Evolutionary conservation across 495 filamentous ascomycete species (phyloP).

Genomic region (Schizothecium vesticola): DNA sequence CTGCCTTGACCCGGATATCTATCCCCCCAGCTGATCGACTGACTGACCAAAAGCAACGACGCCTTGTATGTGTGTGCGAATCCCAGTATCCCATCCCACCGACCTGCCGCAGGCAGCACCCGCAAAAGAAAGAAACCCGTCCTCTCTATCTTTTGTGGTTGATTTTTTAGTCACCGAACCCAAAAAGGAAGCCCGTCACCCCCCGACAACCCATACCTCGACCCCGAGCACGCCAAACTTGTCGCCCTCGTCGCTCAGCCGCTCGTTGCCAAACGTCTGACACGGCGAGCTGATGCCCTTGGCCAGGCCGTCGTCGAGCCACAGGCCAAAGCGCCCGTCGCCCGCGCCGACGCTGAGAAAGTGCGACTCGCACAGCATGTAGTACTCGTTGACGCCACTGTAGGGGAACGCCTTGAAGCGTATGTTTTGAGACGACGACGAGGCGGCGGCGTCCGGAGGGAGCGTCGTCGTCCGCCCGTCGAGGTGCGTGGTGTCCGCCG

Average conservation of each 20-base stretch:
- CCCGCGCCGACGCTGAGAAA: constrained; percentile 81
- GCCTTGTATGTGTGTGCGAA: background rate
- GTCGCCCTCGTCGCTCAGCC: constrained; percentile 85
- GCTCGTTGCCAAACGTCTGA: constrained; percentile 92
- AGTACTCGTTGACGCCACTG: constrained; percentile 91
- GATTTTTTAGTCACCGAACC: background rate
- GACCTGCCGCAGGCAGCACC: background rate
- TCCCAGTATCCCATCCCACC: background rate
- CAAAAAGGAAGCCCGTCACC: background rate
- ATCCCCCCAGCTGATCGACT: background rate
- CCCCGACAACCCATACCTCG: constrained; percentile 80
- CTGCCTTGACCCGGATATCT: background rate
- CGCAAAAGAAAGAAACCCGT: background rate
- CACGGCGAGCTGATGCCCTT: constrained; percentile 75
- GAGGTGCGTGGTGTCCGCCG: constrained; percentile 64
- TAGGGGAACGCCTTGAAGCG: constrained; percentile 97
- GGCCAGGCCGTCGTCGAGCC: constrained; percentile 86
- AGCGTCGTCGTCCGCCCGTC: constrained; percentile 64
- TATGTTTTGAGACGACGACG: constrained; percentile 48
- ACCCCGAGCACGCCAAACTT: constrained; percentile 92
- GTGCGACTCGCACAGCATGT: constrained; percentile 85
- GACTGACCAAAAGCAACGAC: background rate
- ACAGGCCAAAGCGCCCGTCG: constrained; percentile 87
- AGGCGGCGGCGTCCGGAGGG: constrained; percentile 8
- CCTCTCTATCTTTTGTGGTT: background rate